Evolutionary conservation across 2,329 filamentous ascomycete species (phyloP).

Genomic region (Trichoderma atroviride): DNA sequence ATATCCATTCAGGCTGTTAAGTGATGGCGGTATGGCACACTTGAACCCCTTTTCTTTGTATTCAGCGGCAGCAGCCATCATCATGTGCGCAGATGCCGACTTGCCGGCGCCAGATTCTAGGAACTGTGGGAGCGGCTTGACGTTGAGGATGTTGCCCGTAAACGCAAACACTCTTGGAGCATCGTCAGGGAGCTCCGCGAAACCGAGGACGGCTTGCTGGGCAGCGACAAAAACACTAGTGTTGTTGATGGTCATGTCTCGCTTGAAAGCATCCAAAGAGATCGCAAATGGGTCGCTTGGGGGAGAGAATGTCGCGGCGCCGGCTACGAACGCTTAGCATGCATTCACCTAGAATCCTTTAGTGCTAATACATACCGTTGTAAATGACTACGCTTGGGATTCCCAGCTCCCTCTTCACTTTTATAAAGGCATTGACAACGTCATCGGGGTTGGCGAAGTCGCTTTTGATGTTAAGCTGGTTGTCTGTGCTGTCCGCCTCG

Average conservation of each 20-base stretch:
- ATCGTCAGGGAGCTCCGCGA: background rate
- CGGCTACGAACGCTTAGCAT: background rate
- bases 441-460: conserved; percentile 16
- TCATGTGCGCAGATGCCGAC: conserved; percentile 19
- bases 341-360: background rate
- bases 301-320: conserved; percentile 7
- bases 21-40: background rate
- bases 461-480: conserved; percentile 10
- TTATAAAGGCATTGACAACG: conserved; percentile 8
- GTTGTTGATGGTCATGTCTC: conserved; percentile 10
- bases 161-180: conserved; percentile 11
- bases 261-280: conserved; percentile 5
- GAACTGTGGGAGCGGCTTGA: conserved; percentile 15
- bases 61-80: conserved; percentile 12
- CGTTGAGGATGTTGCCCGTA: conserved; percentile 19
- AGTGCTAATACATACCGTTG: conserved; percentile 7
- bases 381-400: conserved; percentile 12
- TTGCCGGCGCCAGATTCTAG: conserved; percentile 18
- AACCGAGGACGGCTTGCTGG: conserved; percentile 11
- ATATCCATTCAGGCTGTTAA: background rate
- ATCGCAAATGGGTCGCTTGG: conserved; percentile 12
- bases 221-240: conserved; percentile 15
- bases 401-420: background rate
- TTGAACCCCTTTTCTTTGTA: conserved; percentile 12
- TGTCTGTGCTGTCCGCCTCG: conserved; percentile 16